phyloP scores from a whole-genome alignment of 495 filamentous ascomycete genomes.

The Penicillium paradoxum region DNA sequence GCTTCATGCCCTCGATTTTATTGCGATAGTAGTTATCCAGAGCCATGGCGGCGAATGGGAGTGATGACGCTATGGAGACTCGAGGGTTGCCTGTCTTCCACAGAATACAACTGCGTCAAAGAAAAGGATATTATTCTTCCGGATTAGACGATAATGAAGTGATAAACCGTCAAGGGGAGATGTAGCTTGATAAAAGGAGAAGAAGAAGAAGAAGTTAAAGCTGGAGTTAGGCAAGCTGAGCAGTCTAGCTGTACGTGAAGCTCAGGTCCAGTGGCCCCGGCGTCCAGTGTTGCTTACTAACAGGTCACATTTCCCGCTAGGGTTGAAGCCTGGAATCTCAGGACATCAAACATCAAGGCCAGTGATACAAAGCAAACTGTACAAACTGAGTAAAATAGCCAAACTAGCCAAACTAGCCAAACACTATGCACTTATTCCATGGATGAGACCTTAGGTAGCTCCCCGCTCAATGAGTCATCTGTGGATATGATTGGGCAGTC shows the following conservation, averaged over 20 bases:
- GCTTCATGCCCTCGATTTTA: constrained; percentile 99
- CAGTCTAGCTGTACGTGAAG: constrained; percentile 5
- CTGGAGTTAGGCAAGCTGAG: constrained; percentile 3
- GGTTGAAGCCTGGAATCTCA: constrained; percentile 5
- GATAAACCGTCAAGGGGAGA: neutral
- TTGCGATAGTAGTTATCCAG: constrained; percentile 99
- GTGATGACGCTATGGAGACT: constrained; percentile 25
- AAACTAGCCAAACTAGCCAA: neutral
- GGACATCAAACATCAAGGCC: neutral
- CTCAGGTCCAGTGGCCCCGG: neutral
- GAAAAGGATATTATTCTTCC: neutral
- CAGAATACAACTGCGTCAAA: neutral
- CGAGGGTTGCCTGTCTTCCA: constrained; percentile 8
- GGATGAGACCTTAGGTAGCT: constrained; percentile 17
- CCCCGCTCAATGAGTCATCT: constrained; percentile 12
- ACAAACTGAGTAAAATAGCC: too few relatives aligned
- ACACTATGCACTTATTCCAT: neutral
- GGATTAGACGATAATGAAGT: neutral
- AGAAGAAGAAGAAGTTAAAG: constrained; percentile 1
- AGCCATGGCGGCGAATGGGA: constrained; percentile 66
- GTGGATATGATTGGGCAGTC: neutral
- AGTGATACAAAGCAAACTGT: neutral
- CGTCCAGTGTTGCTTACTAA: constrained; percentile 4
- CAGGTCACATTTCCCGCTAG: neutral
- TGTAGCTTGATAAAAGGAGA: neutral